phyloP scores from a whole-genome alignment of 2,329 filamentous ascomycete genomes.

The Fusarium papillatum region DNA sequence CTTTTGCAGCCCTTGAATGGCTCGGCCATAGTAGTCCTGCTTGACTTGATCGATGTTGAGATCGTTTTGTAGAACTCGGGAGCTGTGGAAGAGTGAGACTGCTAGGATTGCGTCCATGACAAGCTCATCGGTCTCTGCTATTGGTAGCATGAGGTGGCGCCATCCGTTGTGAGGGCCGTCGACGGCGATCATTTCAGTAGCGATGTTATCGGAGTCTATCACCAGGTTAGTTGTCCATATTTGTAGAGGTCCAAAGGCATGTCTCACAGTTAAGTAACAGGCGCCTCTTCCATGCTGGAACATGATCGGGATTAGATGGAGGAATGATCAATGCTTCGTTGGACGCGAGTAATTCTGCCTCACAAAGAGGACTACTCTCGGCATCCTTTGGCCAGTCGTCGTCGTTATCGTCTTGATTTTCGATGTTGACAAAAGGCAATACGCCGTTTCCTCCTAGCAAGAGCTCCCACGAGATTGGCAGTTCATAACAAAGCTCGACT shows the following conservation, averaged over 20 bases:
- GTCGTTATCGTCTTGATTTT: not conserved
- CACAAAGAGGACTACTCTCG: not conserved
- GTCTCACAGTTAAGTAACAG: conserved; percentile 6
- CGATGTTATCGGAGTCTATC: conserved; percentile 21
- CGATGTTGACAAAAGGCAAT: not conserved
- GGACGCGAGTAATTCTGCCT: not conserved
- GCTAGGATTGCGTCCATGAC: conserved; percentile 21
- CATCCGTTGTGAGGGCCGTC: conserved; percentile 31
- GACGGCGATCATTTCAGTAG: conserved; percentile 23
- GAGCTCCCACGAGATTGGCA: not conserved
- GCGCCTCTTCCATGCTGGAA: conserved; percentile 7
- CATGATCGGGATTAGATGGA: not conserved
- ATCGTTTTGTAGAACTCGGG: not conserved
- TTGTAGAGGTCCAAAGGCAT: not conserved
- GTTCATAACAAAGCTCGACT: not conserved
- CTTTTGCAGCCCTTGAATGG: not conserved
- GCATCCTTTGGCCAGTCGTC: not conserved
- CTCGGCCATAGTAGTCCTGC: not conserved
- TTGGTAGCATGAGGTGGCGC: conserved; percentile 19
- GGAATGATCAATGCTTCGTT: not conserved
- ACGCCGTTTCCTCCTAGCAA: not conserved
- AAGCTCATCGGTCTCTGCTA: conserved; percentile 7
- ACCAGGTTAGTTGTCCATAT: not conserved
- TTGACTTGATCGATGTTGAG: not conserved
- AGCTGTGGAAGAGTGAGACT: conserved; percentile 13